Conservation (phyloP, 2,329 filamentous ascomycete species). For the Zasmidium angulare region DNA sequence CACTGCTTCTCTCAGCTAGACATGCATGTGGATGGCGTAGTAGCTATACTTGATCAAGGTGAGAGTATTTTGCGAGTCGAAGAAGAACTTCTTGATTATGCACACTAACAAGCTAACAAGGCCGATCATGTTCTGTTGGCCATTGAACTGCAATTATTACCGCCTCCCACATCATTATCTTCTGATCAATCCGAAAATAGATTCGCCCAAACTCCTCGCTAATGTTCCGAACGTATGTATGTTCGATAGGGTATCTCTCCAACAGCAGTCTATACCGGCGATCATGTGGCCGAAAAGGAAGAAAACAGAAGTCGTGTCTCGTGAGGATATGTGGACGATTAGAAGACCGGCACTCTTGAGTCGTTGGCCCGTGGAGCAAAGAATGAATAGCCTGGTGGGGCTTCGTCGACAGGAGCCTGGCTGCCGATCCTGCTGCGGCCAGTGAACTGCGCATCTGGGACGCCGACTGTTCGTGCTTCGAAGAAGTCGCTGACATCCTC, state of each 20-base stretch:
- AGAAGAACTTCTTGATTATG: no score
- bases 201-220: neutral
- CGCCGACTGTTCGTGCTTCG: conserved; percentile 36
- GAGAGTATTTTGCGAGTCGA: no score
- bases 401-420: conserved; percentile 15
- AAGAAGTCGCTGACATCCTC: conserved; percentile 35
- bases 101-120: neutral
- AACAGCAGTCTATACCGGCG: neutral
- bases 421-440: conserved; percentile 27
- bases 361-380: conserved; percentile 10
- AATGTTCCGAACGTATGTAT: neutral
- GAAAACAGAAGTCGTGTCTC: neutral
- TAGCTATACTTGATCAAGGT: no score
- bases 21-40: no score
- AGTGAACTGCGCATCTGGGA: conserved; percentile 26
- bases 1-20: neutral
- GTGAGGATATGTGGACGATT: neutral
- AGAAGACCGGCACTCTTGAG: conserved; percentile 14
- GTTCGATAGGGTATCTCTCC: conserved; percentile 3
- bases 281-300: neutral
- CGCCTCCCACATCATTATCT: neutral
- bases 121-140: neutral
- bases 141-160: neutral
- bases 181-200: neutral
- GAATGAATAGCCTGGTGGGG: conserved; percentile 30